A percentile compares a stretch with the other conserved stretches of the same genome.
phyloP scores from a whole-genome alignment of 352 stramenopile species.

The Globisporangium yorkense region DNA sequence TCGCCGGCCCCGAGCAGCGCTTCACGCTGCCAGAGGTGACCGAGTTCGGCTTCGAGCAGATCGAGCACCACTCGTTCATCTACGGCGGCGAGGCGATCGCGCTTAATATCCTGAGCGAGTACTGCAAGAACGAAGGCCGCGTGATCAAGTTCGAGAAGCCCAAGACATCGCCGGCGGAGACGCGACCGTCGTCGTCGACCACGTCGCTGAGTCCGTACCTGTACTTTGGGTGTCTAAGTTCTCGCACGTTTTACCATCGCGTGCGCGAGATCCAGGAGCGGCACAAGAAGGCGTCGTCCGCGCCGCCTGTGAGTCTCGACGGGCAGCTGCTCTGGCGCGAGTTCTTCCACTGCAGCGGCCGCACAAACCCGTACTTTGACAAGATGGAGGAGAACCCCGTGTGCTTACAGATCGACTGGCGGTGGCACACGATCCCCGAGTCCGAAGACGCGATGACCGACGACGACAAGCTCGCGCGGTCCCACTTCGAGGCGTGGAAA shows the following conservation, averaged over 20 bases:
- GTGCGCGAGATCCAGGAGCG: slow-evolving; percentile 73
- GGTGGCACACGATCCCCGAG: slow-evolving; percentile 82
- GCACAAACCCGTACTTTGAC: slow-evolving; percentile 86
- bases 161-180: slow-evolving; percentile 92
- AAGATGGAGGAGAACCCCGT: slow-evolving; percentile 94
- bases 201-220: slow-evolving; percentile 95
- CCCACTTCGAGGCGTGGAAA: slow-evolving; percentile 92
- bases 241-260: slow-evolving; percentile 88
- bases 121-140: slow-evolving; percentile 76
- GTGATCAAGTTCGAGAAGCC: slow-evolving; percentile 96
- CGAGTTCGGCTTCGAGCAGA: slow-evolving; percentile 57
- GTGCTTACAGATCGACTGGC: slow-evolving; percentile 83
- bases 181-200: slow-evolving; percentile 86
- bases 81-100: slow-evolving; percentile 69
- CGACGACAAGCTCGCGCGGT: slow-evolving; percentile 74
- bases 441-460: slow-evolving; percentile 55
- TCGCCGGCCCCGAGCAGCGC: slow-evolving; percentile 50
- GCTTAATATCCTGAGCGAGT: slow-evolving; percentile 55
- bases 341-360: slow-evolving; percentile 88
- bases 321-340: slow-evolving; percentile 96
- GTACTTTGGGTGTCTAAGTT: slow-evolving; percentile 91
- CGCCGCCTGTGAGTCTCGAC: slow-evolving; percentile 90
- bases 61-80: slow-evolving; percentile 60
- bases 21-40: slow-evolving; percentile 61
- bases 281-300: slow-evolving; percentile 55